These are phyloP conservation scores for Candida ascalaphidarum DNA, from an alignment of 805 yeast species.

Conservation along the genomic window DNA sequence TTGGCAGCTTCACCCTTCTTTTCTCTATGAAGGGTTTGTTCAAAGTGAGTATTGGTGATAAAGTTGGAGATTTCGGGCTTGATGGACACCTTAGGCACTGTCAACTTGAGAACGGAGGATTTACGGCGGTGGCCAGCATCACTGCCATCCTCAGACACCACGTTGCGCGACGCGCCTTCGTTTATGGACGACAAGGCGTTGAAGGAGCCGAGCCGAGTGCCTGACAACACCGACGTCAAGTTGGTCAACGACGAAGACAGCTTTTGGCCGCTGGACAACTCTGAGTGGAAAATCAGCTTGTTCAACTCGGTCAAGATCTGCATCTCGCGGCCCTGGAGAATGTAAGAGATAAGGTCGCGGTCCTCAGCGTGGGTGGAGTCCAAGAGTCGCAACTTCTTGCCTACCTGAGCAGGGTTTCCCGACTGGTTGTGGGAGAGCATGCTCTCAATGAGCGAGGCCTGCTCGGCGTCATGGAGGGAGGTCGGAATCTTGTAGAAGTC, in stretches of 20 bases:
- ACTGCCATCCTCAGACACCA: neutral
- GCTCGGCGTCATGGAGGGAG: slow-evolving; percentile 7
- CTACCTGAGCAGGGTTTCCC: slow-evolving; percentile 6
- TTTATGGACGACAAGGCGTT: slow-evolving; percentile 12
- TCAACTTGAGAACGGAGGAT: slow-evolving; percentile 15
- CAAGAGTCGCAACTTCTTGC: slow-evolving; percentile 22
- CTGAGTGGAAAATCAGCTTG: slow-evolving; percentile 23
- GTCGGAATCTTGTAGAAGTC: slow-evolving; percentile 26
- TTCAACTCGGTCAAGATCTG: slow-evolving; percentile 28
- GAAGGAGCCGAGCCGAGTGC: slow-evolving; percentile 12
- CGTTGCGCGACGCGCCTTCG: slow-evolving; percentile 5
- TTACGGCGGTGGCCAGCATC: slow-evolving; percentile 7
- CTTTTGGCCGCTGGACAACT: slow-evolving; percentile 19
- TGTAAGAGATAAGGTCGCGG: slow-evolving; percentile 17
- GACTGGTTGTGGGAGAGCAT: slow-evolving; percentile 7
- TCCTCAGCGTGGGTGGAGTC: slow-evolving; percentile 15
- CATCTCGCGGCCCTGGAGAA: slow-evolving; percentile 26
- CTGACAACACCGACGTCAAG: slow-evolving; percentile 13
- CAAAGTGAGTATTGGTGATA: slow-evolving; percentile 2
- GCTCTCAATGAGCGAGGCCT: slow-evolving; percentile 12
- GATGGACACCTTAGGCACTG: slow-evolving; percentile 22
- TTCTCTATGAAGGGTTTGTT: slow-evolving; percentile 4
- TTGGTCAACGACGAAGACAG: slow-evolving; percentile 26
- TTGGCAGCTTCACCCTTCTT: slow-evolving; percentile 5
- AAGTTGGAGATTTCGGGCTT: slow-evolving; percentile 14